phyloP scores from a whole-genome alignment of 139 green algal species.

The Tetraselmis striata region DNA sequence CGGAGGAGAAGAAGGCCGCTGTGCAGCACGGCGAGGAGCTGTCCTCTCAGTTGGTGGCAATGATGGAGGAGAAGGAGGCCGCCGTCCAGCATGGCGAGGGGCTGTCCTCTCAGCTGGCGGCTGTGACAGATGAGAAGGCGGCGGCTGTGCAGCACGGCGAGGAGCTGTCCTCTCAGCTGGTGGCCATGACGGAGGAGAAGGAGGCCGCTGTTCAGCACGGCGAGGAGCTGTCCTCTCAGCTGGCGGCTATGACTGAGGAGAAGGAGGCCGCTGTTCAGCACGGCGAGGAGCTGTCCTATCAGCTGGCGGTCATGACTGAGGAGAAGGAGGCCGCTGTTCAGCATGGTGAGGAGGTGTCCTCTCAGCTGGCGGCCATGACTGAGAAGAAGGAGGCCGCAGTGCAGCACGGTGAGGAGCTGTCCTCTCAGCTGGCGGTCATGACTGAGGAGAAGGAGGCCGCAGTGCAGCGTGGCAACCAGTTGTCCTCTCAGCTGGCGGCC shows the following conservation, averaged over 20 bases:
- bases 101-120: not conserved
- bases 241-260: not conserved
- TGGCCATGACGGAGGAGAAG: not conserved
- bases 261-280: not conserved
- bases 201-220: not conserved
- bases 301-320: not conserved
- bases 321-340: not conserved
- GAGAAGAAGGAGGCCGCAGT: not conserved
- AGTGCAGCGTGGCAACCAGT: not conserved
- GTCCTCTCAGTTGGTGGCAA: not conserved
- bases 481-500: not conserved
- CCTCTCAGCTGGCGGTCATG: not conserved
- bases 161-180: not conserved
- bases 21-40: not conserved
- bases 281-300: not conserved
- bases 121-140: not conserved
- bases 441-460: not conserved
- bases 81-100: not conserved
- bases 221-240: not conserved
- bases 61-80: not conserved
- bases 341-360: not conserved
- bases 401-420: not conserved
- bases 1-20: not conserved
- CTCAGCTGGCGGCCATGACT: not conserved
- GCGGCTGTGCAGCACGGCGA: not conserved